phyloP scores from a whole-genome alignment of 2,329 filamentous ascomycete genomes.

The Ophiostoma quercus region DNA sequence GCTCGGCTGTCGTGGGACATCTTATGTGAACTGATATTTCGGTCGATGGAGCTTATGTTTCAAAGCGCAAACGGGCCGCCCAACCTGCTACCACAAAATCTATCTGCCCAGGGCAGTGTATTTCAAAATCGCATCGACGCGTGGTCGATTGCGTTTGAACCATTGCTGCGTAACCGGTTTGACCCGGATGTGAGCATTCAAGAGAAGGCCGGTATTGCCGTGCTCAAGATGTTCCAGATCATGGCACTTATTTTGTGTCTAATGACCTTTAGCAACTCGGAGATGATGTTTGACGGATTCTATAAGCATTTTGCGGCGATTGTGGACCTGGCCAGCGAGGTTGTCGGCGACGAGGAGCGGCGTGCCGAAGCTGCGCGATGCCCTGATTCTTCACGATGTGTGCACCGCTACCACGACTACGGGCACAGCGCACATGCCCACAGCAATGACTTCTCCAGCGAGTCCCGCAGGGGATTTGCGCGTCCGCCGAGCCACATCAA shows the following conservation, averaged over 20 bases:
- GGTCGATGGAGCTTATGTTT: constrained; percentile 54
- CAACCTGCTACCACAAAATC: constrained; percentile 47
- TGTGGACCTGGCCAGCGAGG: constrained; percentile 53
- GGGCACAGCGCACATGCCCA: constrained; percentile 17
- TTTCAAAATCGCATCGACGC: constrained; percentile 48
- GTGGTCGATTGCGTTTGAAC: constrained; percentile 54
- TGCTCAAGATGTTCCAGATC: constrained; percentile 58
- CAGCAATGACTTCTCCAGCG: constrained; percentile 28
- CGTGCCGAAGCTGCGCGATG: constrained; percentile 45
- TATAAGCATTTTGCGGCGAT: constrained; percentile 49
- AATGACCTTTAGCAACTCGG: constrained; percentile 56
- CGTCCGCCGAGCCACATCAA: constrained; percentile 50
- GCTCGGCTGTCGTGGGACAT: constrained; percentile 54
- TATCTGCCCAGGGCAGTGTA: constrained; percentile 44
- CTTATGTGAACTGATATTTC: constrained; percentile 52
- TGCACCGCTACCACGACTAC: constrained; percentile 29
- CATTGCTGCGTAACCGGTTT: constrained; percentile 47
- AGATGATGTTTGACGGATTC: constrained; percentile 55
- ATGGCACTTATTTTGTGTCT: constrained; percentile 54
- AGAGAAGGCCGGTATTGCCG: constrained; percentile 55
- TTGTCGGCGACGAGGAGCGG: constrained; percentile 54
- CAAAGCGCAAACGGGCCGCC: constrained; percentile 45
- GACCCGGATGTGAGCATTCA: constrained; percentile 47
- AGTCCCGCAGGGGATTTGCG: constrained; percentile 40
- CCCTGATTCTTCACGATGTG: constrained; percentile 41